phyloP scores from a whole-genome alignment of 768 basidiomycete species.

The Boletus rubropictus region DNA sequence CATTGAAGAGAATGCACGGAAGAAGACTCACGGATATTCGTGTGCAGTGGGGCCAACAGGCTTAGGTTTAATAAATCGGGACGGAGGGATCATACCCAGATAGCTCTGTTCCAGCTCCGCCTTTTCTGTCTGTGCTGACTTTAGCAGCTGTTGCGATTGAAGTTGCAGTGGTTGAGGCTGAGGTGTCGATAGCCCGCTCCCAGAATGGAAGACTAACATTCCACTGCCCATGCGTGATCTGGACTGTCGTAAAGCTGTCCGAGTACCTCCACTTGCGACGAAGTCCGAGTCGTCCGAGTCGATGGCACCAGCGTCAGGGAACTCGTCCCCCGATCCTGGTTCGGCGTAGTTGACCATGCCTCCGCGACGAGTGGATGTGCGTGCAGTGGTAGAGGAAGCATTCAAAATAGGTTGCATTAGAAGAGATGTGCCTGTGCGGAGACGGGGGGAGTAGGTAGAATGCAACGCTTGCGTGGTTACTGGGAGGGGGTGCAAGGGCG shows the following conservation, averaged over 20 bases:
- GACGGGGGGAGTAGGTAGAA: slow-evolving; percentile 83
- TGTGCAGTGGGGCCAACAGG: slow-evolving; percentile 56
- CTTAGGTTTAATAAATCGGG: slow-evolving; percentile 64
- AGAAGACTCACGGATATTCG: slow-evolving; percentile 63
- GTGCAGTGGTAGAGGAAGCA: slow-evolving; percentile 35
- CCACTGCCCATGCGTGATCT: slow-evolving; percentile 41
- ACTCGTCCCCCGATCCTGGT: slow-evolving; percentile 75
- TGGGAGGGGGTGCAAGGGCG: slow-evolving; percentile 52
- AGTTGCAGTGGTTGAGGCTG: slow-evolving; percentile 25
- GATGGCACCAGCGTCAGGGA: slow-evolving; percentile 73
- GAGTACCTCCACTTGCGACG: slow-evolving; percentile 56
- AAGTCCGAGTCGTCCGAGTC: slow-evolving; percentile 86
- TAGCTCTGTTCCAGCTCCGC: slow-evolving; percentile 83
- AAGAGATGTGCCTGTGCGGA: slow-evolving; percentile 83
- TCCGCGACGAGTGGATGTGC: slow-evolving; percentile 53
- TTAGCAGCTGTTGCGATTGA: slow-evolving; percentile 17
- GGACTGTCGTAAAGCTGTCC: slow-evolving; percentile 50
- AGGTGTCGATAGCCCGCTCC: slow-evolving; percentile 37
- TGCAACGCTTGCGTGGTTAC: slow-evolving; percentile 64
- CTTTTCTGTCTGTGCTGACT: slow-evolving; percentile 34
- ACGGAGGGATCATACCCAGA: slow-evolving; percentile 79
- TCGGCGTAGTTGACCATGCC: slow-evolving; percentile 84
- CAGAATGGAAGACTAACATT: slow-evolving; percentile 51
- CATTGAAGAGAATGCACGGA: slow-evolving; percentile 1
- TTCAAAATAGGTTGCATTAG: slow-evolving; percentile 82